phyloP scores from a whole-genome alignment of 2,329 filamentous ascomycete species.

The Sordariomycetes sp. region DNA sequence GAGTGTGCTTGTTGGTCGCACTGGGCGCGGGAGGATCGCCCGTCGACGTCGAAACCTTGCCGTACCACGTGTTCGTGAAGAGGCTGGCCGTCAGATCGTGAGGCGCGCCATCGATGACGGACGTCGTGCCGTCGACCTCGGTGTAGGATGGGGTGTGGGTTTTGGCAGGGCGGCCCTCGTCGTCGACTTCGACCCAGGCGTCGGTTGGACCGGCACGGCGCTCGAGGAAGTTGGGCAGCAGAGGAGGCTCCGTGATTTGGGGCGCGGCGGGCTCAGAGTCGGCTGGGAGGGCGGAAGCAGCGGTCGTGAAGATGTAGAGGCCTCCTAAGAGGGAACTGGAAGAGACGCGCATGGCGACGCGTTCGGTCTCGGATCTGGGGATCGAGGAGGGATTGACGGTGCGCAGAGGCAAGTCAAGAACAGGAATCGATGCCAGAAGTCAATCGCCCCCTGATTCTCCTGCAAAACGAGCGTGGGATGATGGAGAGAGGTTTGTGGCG shows the following conservation, averaged over 20 bases:
- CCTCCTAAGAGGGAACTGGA: too few species aligned
- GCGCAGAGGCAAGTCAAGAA: too few species aligned
- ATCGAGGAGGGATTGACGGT: too few species aligned
- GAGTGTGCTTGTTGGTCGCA: slow-evolving; percentile 27
- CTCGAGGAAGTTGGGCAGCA: too few species aligned
- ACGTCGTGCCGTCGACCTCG: slow-evolving; percentile 32
- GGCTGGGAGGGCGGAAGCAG: slow-evolving; percentile 13
- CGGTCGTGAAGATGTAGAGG: too few species aligned
- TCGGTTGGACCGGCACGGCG: slow-evolving; percentile 25
- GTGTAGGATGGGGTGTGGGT: slow-evolving; percentile 41
- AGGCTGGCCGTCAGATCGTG: slow-evolving; percentile 37
- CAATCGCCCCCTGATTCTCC: too few species aligned
- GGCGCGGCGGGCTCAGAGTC: slow-evolving; percentile 10
- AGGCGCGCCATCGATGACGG: slow-evolving; percentile 26
- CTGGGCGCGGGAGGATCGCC: slow-evolving; percentile 35
- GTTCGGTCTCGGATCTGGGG: neutral
- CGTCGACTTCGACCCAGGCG: slow-evolving; percentile 43
- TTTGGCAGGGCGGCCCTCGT: slow-evolving; percentile 30
- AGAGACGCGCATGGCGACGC: slow-evolving; percentile 9
- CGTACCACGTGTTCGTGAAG: slow-evolving; percentile 25
- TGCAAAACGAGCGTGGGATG: too few species aligned
- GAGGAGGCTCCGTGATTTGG: too few species aligned
- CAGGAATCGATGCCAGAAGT: too few species aligned
- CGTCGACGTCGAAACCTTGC: slow-evolving; percentile 28
- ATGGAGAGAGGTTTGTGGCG: too few species aligned